Evolutionary conservation across 2,329 filamentous ascomycete genomes (phyloP), one percentile per base, ranked within the genome.

Genomic region (Onygenales sp.): DNA sequence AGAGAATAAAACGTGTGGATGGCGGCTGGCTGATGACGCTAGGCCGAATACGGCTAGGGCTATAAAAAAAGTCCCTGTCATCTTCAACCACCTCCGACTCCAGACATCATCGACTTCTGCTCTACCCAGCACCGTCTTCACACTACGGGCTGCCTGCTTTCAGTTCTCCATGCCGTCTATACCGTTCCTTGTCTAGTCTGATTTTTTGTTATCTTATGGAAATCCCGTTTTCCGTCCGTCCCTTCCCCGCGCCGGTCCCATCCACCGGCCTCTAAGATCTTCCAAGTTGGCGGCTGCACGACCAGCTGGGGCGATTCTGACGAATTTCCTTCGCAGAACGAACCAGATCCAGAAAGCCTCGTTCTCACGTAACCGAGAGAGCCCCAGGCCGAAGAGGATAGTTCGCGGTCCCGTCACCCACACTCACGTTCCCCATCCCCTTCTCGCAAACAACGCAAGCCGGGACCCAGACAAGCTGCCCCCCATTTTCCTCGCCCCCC

Each of bases 251-350:
- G 46, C 17, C 34, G 34, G 46, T 31, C 46, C 27, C 17, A 2
- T 17, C 34, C n/a, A 36, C 31, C 46, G 46, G 13, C 46, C 21
- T 49, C 31, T 10, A 10, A 32, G 17, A n/a, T 11, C 36, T 27
- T 42, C 42, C 51, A 47, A 37, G 36, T 52, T 52, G 51, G 51
- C 51, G 36, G 42, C 43, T 33, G n/a, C 42, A 14, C 42, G 51
- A 33, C 36, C 36, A 4, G 42, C 42, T 48, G 43, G 51, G 34
- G 42, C 31, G 37, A 32, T 47, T 52, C 51, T 52, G 51, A 48
- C 51, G 51, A 52, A 52, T 40, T 10, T 43, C 27, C 5, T 47
- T 47, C 51, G 42, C 44, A 40, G 42, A 52, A 40, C 44, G 33
- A n/a, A 47, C n/a, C 37, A 40, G 37, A 40, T 11, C 11, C 37